Evolutionary conservation across 169 alveolate species (phyloP).

Genomic region (Eimeria necatrix): DNA sequence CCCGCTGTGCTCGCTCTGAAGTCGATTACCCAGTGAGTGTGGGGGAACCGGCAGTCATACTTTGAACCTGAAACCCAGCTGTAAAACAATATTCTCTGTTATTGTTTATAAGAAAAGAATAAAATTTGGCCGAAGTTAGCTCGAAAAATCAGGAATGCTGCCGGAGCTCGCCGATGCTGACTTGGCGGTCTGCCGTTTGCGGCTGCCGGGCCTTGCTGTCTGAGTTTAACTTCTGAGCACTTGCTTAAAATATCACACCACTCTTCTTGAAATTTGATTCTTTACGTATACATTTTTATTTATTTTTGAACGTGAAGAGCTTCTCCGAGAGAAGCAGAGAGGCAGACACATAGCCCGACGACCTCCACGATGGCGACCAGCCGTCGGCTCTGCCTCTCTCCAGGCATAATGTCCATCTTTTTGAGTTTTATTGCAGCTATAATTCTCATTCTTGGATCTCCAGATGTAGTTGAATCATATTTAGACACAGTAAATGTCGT

Average conservation of each 20-base stretch:
- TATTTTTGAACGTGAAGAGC: background rate
- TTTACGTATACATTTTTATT: background rate
- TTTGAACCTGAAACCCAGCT: background rate
- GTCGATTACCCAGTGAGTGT: no score
- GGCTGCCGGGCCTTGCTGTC: background rate
- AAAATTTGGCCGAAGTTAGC: background rate
- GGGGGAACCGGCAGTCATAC: no score
- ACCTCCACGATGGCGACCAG: background rate
- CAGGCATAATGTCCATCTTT: background rate
- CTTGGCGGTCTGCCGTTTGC: slow-evolving; percentile 15
- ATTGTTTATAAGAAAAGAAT: background rate
- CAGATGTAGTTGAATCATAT: background rate
- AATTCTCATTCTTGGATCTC: background rate
- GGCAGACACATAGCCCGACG: background rate
- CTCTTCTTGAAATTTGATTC: background rate
- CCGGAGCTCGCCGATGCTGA: background rate
- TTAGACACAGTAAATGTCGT: background rate
- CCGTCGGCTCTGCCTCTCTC: background rate
- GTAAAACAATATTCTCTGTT: background rate
- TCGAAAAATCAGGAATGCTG: background rate
- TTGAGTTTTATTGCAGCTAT: background rate
- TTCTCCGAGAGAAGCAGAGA: background rate
- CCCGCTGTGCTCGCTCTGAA: no score
- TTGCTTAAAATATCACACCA: no score
- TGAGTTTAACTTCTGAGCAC: no score